Evolutionary conservation across 2,329 filamentous ascomycete species (phyloP), one percentile per base, ranked within the genome.

Genomic region (Cercospora zeae-maydis): DNA sequence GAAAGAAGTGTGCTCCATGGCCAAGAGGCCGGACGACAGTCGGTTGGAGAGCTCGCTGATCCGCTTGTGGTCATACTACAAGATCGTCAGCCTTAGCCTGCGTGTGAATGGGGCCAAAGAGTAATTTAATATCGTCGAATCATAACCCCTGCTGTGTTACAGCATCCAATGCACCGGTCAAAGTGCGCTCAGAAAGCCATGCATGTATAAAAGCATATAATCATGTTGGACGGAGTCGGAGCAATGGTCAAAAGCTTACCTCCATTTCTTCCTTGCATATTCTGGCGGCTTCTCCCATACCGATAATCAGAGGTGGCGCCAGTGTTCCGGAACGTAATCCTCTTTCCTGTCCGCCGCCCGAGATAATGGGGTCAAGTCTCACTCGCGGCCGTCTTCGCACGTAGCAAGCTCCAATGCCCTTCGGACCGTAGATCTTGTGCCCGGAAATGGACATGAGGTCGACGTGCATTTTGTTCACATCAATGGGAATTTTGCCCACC

Each of bases 371-470:
- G 63, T 99, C 95, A 62, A 99, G 81, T 78, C 95, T 91, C 70
- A 99, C 95, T 76, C 93, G 88, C 1, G 95, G 95, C 62, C 95
- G 86, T 80, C 95, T 87, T 73, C 95, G 89, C 54, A 99, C 91
- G 74, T 93, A 99, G 80, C 95, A 99, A 63, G 95, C 95, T 63
- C 95, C 95, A 62, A 99, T 91, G 34, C 95, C 95, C 82, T 96
- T 99, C 59, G 95, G 95, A 27, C 95, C 95, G 75, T 99, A 99
- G 59, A 99, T 96, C 80, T 99, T 99, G 81, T 99, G 95, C 31
- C 91, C 93, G 8, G 95, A 98, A 65, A 99, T 97, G 31, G 93
- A 98, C 93, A 99, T 97, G 74, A 99, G 81, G 75, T 99, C 95
- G 68, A 99, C 89, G 77, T 97, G 96, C 92, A 96, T 93, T 78